These are phyloP conservation scores for Lachnellula suecica DNA, from an alignment of 2,329 filamentous ascomycete genomes.

Conservation along the genomic window DNA sequence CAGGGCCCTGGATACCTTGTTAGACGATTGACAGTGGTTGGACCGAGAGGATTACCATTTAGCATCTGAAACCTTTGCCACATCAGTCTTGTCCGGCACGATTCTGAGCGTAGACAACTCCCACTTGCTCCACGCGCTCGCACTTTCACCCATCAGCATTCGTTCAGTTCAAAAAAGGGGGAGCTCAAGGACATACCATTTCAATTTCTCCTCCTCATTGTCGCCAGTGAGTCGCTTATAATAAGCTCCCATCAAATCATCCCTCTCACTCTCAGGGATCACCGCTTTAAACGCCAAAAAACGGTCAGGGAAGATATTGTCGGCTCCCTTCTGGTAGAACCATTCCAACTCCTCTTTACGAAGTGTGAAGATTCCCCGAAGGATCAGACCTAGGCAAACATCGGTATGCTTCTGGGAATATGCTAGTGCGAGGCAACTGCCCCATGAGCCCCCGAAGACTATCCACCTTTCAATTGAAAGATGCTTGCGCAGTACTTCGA, in stretches of 20 bases:
- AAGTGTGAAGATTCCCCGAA: constrained; percentile 40
- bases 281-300: not conserved
- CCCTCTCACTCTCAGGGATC: not conserved
- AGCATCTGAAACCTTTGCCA: not conserved
- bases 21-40: too few species aligned
- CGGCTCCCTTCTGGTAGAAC: constrained; percentile 13
- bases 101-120: not conserved
- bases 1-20: too few species aligned
- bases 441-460: constrained; percentile 49
- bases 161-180: not conserved
- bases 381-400: constrained; percentile 30
- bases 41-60: constrained; percentile 19
- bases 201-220: not conserved
- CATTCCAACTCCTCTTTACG: constrained; percentile 35
- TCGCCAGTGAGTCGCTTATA: not conserved
- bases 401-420: constrained; percentile 41
- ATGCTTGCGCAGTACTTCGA: constrained; percentile 43
- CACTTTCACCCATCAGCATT: not conserved
- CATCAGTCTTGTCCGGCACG: not conserved
- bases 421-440: constrained; percentile 42
- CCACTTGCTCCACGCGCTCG: not conserved
- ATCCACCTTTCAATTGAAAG: constrained; percentile 43
- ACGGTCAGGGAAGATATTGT: not conserved
- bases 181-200: not conserved
- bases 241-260: not conserved